Percentiles rank a stretch among this genome's conserved stretches.
These are phyloP conservation scores for Penstemon newberryi DNA, from an alignment of 257 asterid species.

Conservation along the genomic window DNA sequence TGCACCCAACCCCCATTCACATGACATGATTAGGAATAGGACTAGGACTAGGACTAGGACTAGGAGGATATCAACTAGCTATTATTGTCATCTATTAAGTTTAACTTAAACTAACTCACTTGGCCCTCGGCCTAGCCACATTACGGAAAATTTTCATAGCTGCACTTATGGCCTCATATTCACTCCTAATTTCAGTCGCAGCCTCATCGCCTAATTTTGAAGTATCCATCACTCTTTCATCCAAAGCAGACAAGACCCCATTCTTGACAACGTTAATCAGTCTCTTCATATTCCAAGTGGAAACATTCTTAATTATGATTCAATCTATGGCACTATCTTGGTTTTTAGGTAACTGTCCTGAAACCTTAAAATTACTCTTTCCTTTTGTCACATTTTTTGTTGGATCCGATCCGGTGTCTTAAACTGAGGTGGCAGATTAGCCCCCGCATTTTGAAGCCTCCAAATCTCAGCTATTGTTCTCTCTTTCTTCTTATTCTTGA, in stretches of 20 bases:
- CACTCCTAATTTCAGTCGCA: slow-evolving; percentile 73
- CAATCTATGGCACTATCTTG: slow-evolving; percentile 63
- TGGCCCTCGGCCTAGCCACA: slow-evolving; percentile 80
- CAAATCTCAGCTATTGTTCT: slow-evolving; percentile 61
- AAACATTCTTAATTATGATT: slow-evolving; percentile 62
- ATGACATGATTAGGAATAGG: no score
- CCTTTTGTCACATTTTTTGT: slow-evolving; percentile 42
- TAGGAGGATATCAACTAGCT: not conserved
- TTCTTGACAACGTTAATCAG: slow-evolving; percentile 68
- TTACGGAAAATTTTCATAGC: slow-evolving; percentile 87
- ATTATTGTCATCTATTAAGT: not conserved
- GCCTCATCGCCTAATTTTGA: slow-evolving; percentile 55
- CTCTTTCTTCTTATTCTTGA: slow-evolving; percentile 61
- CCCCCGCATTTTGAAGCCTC: slow-evolving; percentile 78
- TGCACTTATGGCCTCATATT: slow-evolving; percentile 73
- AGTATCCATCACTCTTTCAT: slow-evolving; percentile 58
- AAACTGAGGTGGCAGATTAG: slow-evolving; percentile 69
- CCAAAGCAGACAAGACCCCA: slow-evolving; percentile 73
- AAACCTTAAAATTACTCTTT: slow-evolving; percentile 46
- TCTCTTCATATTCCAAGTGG: slow-evolving; percentile 98
- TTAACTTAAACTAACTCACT: slow-evolving; percentile 43
- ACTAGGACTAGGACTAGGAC: no score
- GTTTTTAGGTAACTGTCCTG: slow-evolving; percentile 39
- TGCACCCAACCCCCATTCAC: slow-evolving; percentile 23
- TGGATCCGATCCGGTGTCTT: slow-evolving; percentile 32